phyloP scores from a whole-genome alignment of 139 green algal genomes.

The Nannochloris sp. region DNA sequence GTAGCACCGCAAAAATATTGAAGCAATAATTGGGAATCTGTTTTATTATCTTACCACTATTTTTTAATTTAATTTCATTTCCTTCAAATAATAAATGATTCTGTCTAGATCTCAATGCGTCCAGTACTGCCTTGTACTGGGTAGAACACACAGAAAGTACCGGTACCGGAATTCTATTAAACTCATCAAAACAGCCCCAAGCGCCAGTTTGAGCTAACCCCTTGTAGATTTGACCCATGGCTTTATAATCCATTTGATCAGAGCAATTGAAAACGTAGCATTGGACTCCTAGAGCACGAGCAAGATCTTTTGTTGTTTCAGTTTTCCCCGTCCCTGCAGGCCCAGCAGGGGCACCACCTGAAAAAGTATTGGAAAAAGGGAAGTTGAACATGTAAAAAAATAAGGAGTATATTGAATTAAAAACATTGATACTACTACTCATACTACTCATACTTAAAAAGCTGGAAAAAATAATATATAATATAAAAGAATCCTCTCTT shows the following conservation, averaged over 20 bases:
- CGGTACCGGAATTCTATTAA: slow-evolving; percentile 89
- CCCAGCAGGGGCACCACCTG: slow-evolving; percentile 79
- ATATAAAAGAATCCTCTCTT: background rate
- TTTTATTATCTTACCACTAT: slow-evolving; percentile 1
- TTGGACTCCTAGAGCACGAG: slow-evolving; percentile 69
- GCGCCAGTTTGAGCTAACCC: slow-evolving; percentile 83
- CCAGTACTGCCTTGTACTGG: slow-evolving; percentile 91
- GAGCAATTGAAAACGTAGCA: slow-evolving; percentile 96
- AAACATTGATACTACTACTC: too few species aligned
- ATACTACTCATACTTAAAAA: too few species aligned
- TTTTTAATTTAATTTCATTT: slow-evolving; percentile 36
- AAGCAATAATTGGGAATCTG: slow-evolving; percentile 4
- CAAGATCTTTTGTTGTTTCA: slow-evolving; percentile 86
- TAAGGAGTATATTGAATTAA: background rate
- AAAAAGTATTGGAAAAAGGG: too few species aligned
- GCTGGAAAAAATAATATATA: background rate
- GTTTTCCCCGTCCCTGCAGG: slow-evolving; percentile 86
- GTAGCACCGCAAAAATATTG: background rate
- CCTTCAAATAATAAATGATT: slow-evolving; percentile 49
- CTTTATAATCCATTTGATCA: slow-evolving; percentile 92
- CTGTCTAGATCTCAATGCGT: slow-evolving; percentile 77
- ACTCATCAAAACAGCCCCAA: slow-evolving; percentile 95
- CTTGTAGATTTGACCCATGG: slow-evolving; percentile 82
- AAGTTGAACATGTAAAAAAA: slow-evolving; percentile 49
- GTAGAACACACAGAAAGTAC: slow-evolving; percentile 90